Evolutionary conservation across 148 eudicot species (phyloP).

Genomic region (Spergularia bocconei): DNA sequence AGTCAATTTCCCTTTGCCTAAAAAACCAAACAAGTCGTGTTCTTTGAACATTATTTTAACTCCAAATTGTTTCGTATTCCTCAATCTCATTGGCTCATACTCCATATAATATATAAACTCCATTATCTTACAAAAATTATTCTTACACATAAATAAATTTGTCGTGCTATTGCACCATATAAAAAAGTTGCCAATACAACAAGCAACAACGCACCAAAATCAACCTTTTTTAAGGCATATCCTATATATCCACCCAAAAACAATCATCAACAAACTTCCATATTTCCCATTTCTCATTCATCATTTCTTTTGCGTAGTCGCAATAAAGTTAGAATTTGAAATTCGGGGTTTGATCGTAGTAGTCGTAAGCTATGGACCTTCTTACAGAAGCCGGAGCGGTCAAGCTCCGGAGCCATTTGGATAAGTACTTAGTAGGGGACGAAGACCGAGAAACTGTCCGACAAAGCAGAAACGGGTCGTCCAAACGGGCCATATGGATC

Average conservation of each 20-base stretch:
- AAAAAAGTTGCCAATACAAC: not conserved
- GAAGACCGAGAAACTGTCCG: slow-evolving; percentile 55
- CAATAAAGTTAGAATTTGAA: too few species aligned
- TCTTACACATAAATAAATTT: not conserved
- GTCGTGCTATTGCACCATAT: not conserved
- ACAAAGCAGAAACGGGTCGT: slow-evolving; percentile 53
- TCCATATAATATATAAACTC: not conserved
- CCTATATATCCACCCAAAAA: not conserved
- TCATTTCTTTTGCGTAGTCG: too few species aligned
- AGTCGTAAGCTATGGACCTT: slow-evolving; percentile 14
- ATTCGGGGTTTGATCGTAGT: too few species aligned
- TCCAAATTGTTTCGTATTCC: not conserved
- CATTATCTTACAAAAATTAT: not conserved
- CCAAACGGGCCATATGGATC: slow-evolving; percentile 53
- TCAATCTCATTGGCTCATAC: too few species aligned
- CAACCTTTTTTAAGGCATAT: too few species aligned
- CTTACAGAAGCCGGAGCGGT: slow-evolving; percentile 46
- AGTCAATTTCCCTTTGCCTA: slow-evolving; percentile 12
- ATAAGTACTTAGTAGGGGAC: slow-evolving; percentile 62
- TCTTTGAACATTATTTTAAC: not conserved
- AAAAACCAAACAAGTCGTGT: not conserved
- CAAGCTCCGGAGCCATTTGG: slow-evolving; percentile 52
- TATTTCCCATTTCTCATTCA: too few species aligned
- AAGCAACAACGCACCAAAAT: not conserved
- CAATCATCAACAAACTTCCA: not conserved